Percentiles rank a stretch among this genome's conserved stretches.
phyloP scores from a whole-genome alignment of 1,284 basidiomycete species.

The Phenoliferia sp. region DNA sequence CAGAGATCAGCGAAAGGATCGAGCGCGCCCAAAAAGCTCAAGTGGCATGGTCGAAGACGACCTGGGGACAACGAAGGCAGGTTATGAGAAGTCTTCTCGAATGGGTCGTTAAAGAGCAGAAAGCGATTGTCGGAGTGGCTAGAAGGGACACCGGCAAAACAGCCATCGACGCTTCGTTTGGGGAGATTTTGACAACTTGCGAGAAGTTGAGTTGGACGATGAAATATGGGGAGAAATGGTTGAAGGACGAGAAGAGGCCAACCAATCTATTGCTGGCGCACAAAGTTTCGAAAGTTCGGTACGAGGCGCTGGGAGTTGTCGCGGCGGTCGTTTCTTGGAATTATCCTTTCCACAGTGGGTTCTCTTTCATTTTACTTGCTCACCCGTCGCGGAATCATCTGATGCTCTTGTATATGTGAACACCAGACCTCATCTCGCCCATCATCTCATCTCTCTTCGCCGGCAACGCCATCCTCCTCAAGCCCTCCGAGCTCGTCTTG shows the following conservation, averaged over 20 bases:
- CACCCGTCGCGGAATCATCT: conserved; percentile 53
- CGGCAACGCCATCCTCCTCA: conserved; percentile 85
- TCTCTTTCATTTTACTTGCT: background rate
- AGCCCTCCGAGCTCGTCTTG: conserved; percentile 75
- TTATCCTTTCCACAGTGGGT: conserved; percentile 64
- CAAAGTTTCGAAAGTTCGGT: conserved; percentile 72
- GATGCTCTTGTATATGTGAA: conserved; percentile 88
- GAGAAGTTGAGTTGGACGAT: conserved; percentile 71
- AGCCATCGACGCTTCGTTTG: conserved; percentile 85
- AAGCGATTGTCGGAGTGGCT: conserved; percentile 78
- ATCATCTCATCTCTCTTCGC: conserved; percentile 84
- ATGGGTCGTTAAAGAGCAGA: conserved; percentile 86
- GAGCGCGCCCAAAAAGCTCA: conserved; percentile 62
- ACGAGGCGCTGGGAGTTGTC: conserved; percentile 90
- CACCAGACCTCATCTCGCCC: no score
- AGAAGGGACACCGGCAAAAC: conserved; percentile 96
- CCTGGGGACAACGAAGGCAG: conserved; percentile 69
- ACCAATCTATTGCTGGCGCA: conserved; percentile 76
- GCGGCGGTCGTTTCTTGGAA: conserved; percentile 89
- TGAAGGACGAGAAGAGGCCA: conserved; percentile 64
- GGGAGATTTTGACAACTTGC: conserved; percentile 81
- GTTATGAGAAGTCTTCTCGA: conserved; percentile 78
- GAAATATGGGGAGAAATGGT: conserved; percentile 67
- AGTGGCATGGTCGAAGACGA: conserved; percentile 61
- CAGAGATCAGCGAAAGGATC: conserved; percentile 68